These are phyloP conservation scores for Ascochyta pisi DNA, from an alignment of 2,329 filamentous ascomycete genomes.

Conservation along the genomic window DNA sequence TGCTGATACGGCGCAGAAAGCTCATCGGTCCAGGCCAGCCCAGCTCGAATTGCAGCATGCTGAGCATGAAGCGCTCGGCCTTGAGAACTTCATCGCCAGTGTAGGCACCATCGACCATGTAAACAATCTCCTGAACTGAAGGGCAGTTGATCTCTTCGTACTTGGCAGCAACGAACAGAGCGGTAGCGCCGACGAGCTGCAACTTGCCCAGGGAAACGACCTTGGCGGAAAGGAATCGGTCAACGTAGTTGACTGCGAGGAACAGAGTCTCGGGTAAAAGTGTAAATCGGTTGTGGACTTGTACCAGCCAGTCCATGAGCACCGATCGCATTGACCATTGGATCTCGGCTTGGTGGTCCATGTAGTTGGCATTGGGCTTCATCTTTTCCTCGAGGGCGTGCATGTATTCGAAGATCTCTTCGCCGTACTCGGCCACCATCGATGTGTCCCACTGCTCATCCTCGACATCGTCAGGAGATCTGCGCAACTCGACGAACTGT, in stretches of 20 bases:
- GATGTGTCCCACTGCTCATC: slow-evolving; percentile 93
- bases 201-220: slow-evolving; percentile 94
- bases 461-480: slow-evolving; percentile 76
- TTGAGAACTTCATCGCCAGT: slow-evolving; percentile 91
- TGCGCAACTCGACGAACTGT: slow-evolving; percentile 69
- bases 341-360: slow-evolving; percentile 96
- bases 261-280: slow-evolving; percentile 95
- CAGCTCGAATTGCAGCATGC: slow-evolving; percentile 92
- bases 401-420: slow-evolving; percentile 96
- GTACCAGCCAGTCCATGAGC: slow-evolving; percentile 96
- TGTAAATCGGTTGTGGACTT: slow-evolving; percentile 91
- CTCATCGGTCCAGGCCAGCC: slow-evolving; percentile 99
- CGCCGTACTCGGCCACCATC: slow-evolving; percentile 96
- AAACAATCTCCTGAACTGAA: slow-evolving; percentile 92
- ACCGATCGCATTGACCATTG: slow-evolving; percentile 99
- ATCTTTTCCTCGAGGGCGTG: slow-evolving; percentile 84
- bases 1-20: slow-evolving; percentile 95
- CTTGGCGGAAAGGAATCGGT: slow-evolving; percentile 93
- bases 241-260: slow-evolving; percentile 94
- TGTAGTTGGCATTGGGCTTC: slow-evolving; percentile 90
- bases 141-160: slow-evolving; percentile 99
- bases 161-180: slow-evolving; percentile 94
- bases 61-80: slow-evolving; percentile 97
- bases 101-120: slow-evolving; percentile 97
- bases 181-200: slow-evolving; percentile 94